Percentiles rank a stretch among this genome's conserved stretches.
These are phyloP conservation scores for Cephaloascus fragrans DNA, from an alignment of 805 yeast species.

Conservation along the genomic window DNA sequence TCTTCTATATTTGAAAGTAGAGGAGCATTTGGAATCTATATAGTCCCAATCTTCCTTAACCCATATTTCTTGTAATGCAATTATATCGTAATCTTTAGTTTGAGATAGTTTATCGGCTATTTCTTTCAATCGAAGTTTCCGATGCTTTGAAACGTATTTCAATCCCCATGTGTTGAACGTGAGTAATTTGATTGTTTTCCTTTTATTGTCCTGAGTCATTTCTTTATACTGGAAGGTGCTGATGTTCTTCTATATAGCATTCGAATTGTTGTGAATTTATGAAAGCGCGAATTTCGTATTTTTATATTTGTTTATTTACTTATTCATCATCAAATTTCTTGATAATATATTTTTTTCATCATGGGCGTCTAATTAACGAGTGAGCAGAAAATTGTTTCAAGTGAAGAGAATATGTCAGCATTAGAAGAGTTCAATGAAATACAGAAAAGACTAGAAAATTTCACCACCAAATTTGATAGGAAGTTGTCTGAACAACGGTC, in stretches of 20 bases:
- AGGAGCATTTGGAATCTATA: slow-evolving; percentile 34
- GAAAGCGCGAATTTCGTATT: no score
- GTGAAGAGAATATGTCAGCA: slow-evolving; percentile 12
- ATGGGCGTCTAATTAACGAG: not conserved
- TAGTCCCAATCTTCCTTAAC: slow-evolving; percentile 73
- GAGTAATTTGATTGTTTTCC: slow-evolving; percentile 39
- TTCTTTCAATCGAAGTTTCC: slow-evolving; percentile 57
- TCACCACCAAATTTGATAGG: slow-evolving; percentile 25
- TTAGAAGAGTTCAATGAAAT: slow-evolving; percentile 25
- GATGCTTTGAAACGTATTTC: slow-evolving; percentile 65
- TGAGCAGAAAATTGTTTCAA: no score
- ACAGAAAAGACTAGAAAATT: slow-evolving; percentile 24
- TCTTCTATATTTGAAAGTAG: slow-evolving; percentile 52
- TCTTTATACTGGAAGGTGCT: no score
- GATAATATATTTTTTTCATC: not conserved
- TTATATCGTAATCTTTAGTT: slow-evolving; percentile 55
- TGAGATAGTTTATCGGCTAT: slow-evolving; percentile 58
- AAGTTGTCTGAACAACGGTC: slow-evolving; percentile 21
- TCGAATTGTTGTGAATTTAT: not conserved
- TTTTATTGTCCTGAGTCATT: no score
- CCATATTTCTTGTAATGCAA: slow-evolving; percentile 97
- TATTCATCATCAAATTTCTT: not conserved
- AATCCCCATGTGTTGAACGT: slow-evolving; percentile 88
- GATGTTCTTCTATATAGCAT: not conserved
- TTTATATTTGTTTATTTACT: no score